Base-by-base conservation (phyloP, 768 basidiomycete genomes). In the Daedaleopsis nitida region DNA sequence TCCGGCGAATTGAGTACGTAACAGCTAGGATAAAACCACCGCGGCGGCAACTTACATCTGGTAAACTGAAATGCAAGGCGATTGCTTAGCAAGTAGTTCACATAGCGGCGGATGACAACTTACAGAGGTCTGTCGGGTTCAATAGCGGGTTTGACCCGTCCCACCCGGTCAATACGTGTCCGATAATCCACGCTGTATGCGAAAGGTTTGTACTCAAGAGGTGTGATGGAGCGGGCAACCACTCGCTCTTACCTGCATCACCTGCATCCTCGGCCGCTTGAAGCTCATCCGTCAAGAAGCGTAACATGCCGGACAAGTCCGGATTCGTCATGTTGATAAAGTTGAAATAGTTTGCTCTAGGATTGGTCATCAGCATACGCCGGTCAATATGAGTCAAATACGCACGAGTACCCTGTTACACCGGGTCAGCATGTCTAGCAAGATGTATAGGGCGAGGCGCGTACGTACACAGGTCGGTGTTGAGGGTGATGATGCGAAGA, bases 181-280 rank as follows among this genome's bases (percentile, higher is more conserved):
- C 85, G 7, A 83, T 48, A 48, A 83, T 78, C 78, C 81, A 83
- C 11, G 77, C 82, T 81, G 39, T 42, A 79, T 55, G 48, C 7
- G n/a, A 37, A 39, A 9, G 5, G 50, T 60, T 17, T 70, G 52
- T 52, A 27, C n/a, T 35, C 8, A n/a, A 42, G 17, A 52, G 47
- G 6, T 11, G 14, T 13, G 27, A 27, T 3, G 39, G 66, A 23
- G 52, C 7, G 47, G 24, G 23, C 6, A 5, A 58, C 39, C 39
- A 42, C 5, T 12, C 11, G 17, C 11, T 44, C 24, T n/a, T 62
- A 85, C 88, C 89, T 67, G 87, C 77, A 56, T 91, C 89, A 9
- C 89, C 86, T 21, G 80, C 79, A 68, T 92, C 90, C 72, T 92
- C 91, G 9, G 90, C 89, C 55, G 79, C 86, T 71, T 92, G 90